These are phyloP conservation scores for Tolypocladium ovalisporum DNA, from an alignment of 2,329 filamentous ascomycete species.

Conservation along the genomic window DNA sequence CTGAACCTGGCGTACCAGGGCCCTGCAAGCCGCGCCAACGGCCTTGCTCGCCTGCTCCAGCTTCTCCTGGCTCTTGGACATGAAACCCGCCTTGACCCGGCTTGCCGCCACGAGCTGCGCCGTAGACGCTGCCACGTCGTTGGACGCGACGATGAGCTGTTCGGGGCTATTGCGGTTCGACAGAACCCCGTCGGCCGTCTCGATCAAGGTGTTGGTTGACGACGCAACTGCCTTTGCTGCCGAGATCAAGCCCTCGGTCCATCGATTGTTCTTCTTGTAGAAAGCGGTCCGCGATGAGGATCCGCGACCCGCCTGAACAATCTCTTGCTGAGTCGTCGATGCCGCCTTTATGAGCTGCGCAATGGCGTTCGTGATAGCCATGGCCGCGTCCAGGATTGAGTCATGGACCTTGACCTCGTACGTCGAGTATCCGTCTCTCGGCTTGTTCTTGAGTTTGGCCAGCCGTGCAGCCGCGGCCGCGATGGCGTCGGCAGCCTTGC, in stretches of 20 bases:
- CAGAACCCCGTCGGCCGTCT: slow-evolving; percentile 93
- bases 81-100: slow-evolving; percentile 94
- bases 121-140: slow-evolving; percentile 91
- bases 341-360: slow-evolving; percentile 91
- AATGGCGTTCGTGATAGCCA: slow-evolving; percentile 89
- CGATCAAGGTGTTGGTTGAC: slow-evolving; percentile 92
- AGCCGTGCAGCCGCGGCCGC: slow-evolving; percentile 83
- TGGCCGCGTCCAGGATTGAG: slow-evolving; percentile 83
- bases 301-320: slow-evolving; percentile 85
- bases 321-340: slow-evolving; percentile 87
- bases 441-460: slow-evolving; percentile 89
- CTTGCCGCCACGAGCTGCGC: slow-evolving; percentile 93
- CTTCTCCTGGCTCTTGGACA: slow-evolving; percentile 91
- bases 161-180: slow-evolving; percentile 87
- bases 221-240: slow-evolving; percentile 91
- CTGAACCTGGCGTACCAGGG: slow-evolving; percentile 87
- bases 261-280: slow-evolving; percentile 99
- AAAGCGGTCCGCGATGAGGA: slow-evolving; percentile 83
- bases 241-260: slow-evolving; percentile 95
- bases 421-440: slow-evolving; percentile 87
- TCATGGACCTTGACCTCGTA: slow-evolving; percentile 96
- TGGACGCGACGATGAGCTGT: slow-evolving; percentile 94
- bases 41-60: slow-evolving; percentile 88
- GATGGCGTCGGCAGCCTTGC: slow-evolving; percentile 90
- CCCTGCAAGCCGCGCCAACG: slow-evolving; percentile 78